Evolutionary conservation across 495 filamentous ascomycete species (phyloP).

Genomic region (Schizothecium vesticola): DNA sequence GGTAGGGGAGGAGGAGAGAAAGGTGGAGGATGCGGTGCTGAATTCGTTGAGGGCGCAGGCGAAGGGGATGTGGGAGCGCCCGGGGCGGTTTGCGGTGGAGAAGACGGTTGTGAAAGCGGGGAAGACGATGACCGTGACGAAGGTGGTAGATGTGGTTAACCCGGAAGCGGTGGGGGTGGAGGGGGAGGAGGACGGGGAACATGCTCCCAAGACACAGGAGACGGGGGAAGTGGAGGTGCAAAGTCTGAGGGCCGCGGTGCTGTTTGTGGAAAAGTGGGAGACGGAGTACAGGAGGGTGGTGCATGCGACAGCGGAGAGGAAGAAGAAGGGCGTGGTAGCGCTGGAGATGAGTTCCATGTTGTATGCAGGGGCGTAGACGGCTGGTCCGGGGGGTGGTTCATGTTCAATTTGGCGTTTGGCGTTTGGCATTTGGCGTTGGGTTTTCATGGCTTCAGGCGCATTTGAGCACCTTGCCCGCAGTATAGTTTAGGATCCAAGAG

Average conservation of each 20-base stretch:
- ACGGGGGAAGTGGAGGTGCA: neutral
- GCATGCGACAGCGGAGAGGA: conserved; percentile 16
- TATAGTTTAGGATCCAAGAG: neutral
- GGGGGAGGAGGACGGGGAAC: conserved; percentile 2
- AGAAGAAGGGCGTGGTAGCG: conserved; percentile 20
- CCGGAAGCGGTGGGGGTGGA: conserved; percentile 5
- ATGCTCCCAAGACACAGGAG: neutral
- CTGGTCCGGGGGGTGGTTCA: neutral
- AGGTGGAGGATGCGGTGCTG: conserved; percentile 5
- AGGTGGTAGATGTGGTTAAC: conserved; percentile 13
- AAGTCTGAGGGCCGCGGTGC: conserved; percentile 7
- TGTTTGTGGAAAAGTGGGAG: conserved; percentile 25
- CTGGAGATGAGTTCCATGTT: conserved; percentile 19
- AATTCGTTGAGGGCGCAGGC: conserved; percentile 8
- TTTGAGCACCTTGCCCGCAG: neutral
- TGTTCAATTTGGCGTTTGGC: neutral
- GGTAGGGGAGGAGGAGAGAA: neutral
- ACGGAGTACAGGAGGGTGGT: conserved; percentile 23
- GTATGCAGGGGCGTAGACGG: conserved; percentile 8
- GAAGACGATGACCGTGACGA: neutral
- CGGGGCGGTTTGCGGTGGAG: conserved; percentile 13
- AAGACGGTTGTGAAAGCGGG: neutral
- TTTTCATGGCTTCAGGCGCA: too few relatives aligned
- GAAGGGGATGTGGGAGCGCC: conserved; percentile 15
- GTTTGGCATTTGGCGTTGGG: neutral